A percentile compares a stretch with the other conserved stretches of the same genome.
Conservation (phyloP, 1,284 basidiomycete genomes). For the Chiua sp. region DNA sequence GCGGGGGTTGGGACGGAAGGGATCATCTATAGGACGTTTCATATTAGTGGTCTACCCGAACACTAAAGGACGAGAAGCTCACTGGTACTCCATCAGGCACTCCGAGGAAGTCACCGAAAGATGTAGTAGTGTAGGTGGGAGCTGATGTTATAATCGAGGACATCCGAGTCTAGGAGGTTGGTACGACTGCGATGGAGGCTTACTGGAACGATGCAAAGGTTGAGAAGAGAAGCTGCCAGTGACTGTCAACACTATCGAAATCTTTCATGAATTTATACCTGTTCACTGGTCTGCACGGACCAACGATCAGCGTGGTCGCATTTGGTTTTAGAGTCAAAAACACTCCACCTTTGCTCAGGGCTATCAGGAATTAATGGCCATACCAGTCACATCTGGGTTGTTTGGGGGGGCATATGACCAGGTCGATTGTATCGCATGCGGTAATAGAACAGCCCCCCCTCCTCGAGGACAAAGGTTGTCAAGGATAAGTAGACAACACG, state of each 20-base stretch:
- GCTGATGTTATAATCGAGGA: not conserved
- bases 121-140: constrained; percentile 13
- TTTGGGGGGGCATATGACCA: too few species aligned
- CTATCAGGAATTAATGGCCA: not conserved
- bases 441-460: too few species aligned
- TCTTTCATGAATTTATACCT: not conserved
- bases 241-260: too few species aligned
- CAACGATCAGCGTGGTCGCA: not conserved
- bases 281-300: not conserved
- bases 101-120: constrained; percentile 36
- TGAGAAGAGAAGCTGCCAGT: not conserved
- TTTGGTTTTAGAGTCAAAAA: not conserved
- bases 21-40: too few species aligned
- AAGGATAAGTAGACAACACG: too few species aligned
- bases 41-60: too few species aligned
- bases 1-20: not conserved
- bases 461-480: too few species aligned
- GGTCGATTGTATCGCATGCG: too few species aligned
- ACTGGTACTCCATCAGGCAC: constrained; percentile 6
- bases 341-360: not conserved
- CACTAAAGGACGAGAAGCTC: too few species aligned
- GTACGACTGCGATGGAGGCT: not conserved
- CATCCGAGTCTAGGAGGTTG: not conserved
- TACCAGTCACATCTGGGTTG: not conserved
- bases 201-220: not conserved